Evolutionary conservation across 345 rosid genomes (phyloP), one percentile per base, ranked within the genome.

Genomic region (Microthlaspi erraticum): DNA sequence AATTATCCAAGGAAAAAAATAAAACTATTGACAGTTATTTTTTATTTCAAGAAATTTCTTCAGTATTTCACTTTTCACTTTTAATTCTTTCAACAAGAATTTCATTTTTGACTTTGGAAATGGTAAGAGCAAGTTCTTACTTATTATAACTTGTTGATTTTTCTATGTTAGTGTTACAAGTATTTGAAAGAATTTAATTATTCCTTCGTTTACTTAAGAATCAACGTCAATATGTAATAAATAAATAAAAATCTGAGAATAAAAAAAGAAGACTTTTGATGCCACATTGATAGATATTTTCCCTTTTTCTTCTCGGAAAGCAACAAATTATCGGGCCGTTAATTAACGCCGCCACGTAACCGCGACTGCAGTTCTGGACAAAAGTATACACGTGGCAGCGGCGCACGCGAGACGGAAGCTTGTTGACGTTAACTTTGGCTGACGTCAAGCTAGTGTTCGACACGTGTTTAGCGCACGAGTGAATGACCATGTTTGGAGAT

Each of bases 331-430:
- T 33, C 44, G 46, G 62, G n/a, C 68, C 73, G 73, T 74, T 59
- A 42, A 42, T 43, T 58, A 51, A 74, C 68, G 64, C 56, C 68
- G 68, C 73, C 72, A 74, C 78, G 68, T 66, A 74, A 67, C 7
- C 68, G 58, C 34, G 37, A 52, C 69, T 14, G 17, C 36, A 72
- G 63, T 72, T 26, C 11, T 63, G 57, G 42, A 54, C 23, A n/a
- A 14, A 16, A 17, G 26, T 3, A 1, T 1, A 44, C 70, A 63
- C 70, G 69, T 72, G 77, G 60, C 71, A 39, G 18, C 14, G 23
- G 38, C 59, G 39, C 54, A 58, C 58, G 59, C 49, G 7, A 45
- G 36, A 64, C 39, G 32, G 51, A 17, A 72, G 38, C 33, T 1
- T 45, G 5, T 3, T 54, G 70, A 42, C 69, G 69, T 42, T 51